Base-by-base conservation (phyloP, 805 yeast species). In the Kluyveromyces lactis region DNA sequence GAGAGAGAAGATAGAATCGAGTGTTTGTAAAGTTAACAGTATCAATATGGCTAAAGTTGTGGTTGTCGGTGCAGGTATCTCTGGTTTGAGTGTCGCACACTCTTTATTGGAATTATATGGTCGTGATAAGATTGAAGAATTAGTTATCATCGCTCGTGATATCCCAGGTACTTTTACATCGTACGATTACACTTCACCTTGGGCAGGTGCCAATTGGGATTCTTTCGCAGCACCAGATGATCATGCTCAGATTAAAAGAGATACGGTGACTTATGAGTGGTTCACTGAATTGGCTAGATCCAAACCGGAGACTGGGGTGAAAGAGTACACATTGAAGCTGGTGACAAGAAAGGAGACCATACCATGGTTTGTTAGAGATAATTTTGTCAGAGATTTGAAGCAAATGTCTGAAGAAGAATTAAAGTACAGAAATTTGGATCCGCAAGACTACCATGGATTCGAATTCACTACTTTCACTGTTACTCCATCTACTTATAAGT, bases 21-120 rank as follows among this genome's bases (percentile, higher is more conserved):
- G n/a, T n/a, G n/a, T n/a, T n/a, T n/a, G n/a, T n/a, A n/a, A n/a
- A n/a, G n/a, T n/a, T n/a, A n/a, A n/a, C n/a, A n/a, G n/a, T n/a
- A n/a, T n/a, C n/a, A 87, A 80, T 52, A 67, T 85, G 47, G 89
- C 83, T 16, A 87, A 86, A 32, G 67, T 71, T 9, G 68, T 75
- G 26, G 92, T 82, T n/a, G 62, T 84, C 26, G 84, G 90, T 3
- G 92, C 94, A 3, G 95, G 94, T 38, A 81, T 84, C 41, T 62
- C 73, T 11, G 81, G 81, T 2, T 55, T 76, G 24, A 75, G 80
- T 1, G 55, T 68, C 19, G 79, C 81, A 1, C 53, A 62, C 18
- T 57, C 62, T 18, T 60, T 75, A 4, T 49, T 70, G 0, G 53
- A 63, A 38, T 53, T 58, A 26, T 69, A 67, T 4, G 66, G 70